A percentile compares a stretch with the other conserved stretches of the same genome.
Conservation (phyloP, 768 basidiomycete species). For the Megacollybia marginata region DNA sequence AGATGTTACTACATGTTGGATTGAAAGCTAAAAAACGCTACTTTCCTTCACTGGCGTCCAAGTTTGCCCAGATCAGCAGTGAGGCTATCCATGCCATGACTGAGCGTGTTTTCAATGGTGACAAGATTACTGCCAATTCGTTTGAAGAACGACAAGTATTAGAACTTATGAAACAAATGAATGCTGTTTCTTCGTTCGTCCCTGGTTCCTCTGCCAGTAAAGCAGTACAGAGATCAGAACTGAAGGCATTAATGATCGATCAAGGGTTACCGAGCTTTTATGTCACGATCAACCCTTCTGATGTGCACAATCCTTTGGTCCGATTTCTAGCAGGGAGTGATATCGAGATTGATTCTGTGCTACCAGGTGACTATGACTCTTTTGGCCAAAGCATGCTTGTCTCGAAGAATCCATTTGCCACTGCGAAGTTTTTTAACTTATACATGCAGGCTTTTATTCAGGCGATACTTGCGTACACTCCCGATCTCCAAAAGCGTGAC, state of each 20-base stretch:
- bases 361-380: not conserved
- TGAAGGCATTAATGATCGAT: constrained; percentile 6
- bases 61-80: constrained; percentile 7
- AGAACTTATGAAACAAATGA: constrained; percentile 5
- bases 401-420: constrained; percentile 11
- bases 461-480: constrained; percentile 3
- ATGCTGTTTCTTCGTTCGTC: not conserved
- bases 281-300: constrained; percentile 22
- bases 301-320: constrained; percentile 18
- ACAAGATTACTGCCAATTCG: constrained; percentile 7
- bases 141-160: constrained; percentile 12
- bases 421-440: constrained; percentile 14
- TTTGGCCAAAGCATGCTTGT: not conserved
- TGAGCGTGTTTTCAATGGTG: constrained; percentile 6
- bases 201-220: constrained; percentile 13
- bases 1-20: constrained; percentile 12
- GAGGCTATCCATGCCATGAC: constrained; percentile 7
- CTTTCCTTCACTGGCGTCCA: constrained; percentile 9
- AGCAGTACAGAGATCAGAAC: constrained; percentile 9
- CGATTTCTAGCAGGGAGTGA: constrained; percentile 16
- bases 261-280: constrained; percentile 22
- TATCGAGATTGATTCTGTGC: constrained; percentile 8
- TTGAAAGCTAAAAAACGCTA: constrained; percentile 11
- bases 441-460: constrained; percentile 9
- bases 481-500: not conserved